Conservation (phyloP, 176 grass and related monocot genomes). For the Echinochloa phyllopogon region DNA sequence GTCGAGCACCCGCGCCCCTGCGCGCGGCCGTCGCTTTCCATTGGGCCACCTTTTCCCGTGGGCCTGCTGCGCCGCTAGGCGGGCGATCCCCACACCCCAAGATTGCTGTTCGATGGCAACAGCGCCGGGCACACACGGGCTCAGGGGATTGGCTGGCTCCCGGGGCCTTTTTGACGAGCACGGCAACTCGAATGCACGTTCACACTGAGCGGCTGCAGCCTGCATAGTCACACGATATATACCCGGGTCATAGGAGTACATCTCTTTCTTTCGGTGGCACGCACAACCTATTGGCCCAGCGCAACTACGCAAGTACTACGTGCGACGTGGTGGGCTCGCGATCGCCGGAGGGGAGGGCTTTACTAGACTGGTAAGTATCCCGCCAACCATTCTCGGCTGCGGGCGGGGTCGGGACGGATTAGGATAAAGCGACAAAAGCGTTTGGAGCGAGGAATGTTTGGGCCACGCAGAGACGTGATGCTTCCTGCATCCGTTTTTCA, state of each 20-base stretch:
- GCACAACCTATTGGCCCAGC: neutral
- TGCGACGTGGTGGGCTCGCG: neutral
- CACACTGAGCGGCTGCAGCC: neutral
- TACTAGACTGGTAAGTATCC: conserved; percentile 2
- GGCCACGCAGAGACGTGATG: neutral
- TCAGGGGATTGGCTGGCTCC: neutral
- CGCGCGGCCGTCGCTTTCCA: neutral
- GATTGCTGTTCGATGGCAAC: neutral
- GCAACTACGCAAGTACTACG: neutral
- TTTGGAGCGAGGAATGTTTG: neutral
- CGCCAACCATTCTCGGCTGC: conserved; percentile 6
- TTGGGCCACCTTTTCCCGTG: neutral
- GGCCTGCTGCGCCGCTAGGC: neutral
- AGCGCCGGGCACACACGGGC: neutral
- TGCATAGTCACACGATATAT: too few relatives aligned
- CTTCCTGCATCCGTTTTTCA: neutral
- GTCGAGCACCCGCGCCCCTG: neutral
- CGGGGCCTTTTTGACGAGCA: neutral
- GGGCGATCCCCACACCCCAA: neutral
- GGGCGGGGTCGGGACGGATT: neutral
- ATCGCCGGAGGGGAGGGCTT: neutral
- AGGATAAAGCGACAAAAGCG: neutral
- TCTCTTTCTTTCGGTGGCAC: neutral
- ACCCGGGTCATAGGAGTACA: too few relatives aligned
- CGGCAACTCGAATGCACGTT: neutral